Percentiles rank a stretch among this genome's conserved stretches.
Conservation (phyloP, 768 basidiomycete species). For the Mycena galericulata region DNA sequence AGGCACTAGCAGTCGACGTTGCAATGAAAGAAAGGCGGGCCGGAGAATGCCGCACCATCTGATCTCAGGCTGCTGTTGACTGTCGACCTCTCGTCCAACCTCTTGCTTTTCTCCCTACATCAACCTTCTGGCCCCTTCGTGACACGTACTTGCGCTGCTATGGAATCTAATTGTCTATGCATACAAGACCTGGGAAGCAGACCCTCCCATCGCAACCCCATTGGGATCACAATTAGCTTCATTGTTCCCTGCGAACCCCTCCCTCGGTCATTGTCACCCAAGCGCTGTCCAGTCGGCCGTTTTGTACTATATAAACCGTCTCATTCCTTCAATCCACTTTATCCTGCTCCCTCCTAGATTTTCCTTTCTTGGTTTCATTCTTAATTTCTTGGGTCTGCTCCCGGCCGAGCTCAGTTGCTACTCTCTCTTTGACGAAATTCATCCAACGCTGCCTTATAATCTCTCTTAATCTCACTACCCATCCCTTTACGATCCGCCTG, state of each 20-base stretch:
- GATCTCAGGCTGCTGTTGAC: too few relatives aligned
- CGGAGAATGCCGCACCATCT: too few relatives aligned
- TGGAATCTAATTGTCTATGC: constrained; percentile 4
- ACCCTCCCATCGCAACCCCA: not conserved
- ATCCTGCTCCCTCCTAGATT: not conserved
- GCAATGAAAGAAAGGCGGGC: too few relatives aligned
- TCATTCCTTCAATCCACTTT: not conserved
- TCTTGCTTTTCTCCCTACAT: too few relatives aligned
- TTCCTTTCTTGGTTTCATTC: constrained; percentile 22
- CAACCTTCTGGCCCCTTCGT: not conserved
- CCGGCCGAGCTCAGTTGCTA: constrained; percentile 29
- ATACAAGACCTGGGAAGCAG: not conserved
- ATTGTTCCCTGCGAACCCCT: too few relatives aligned
- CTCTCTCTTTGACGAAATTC: constrained; percentile 24
- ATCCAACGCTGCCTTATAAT: constrained; percentile 4
- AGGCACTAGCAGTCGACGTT: too few relatives aligned
- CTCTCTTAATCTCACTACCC: not conserved
- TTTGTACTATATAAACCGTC: constrained; percentile 9
- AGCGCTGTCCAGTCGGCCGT: constrained; percentile 1
- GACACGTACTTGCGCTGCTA: constrained; percentile 9
- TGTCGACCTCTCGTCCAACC: too few relatives aligned
- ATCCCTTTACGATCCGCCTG: not conserved
- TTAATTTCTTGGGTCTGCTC: constrained; percentile 28
- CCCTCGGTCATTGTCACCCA: not conserved
- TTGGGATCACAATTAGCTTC: not conserved